Conservation (phyloP, 129 eudicot genomes). For the Flaveria bidentis region DNA sequence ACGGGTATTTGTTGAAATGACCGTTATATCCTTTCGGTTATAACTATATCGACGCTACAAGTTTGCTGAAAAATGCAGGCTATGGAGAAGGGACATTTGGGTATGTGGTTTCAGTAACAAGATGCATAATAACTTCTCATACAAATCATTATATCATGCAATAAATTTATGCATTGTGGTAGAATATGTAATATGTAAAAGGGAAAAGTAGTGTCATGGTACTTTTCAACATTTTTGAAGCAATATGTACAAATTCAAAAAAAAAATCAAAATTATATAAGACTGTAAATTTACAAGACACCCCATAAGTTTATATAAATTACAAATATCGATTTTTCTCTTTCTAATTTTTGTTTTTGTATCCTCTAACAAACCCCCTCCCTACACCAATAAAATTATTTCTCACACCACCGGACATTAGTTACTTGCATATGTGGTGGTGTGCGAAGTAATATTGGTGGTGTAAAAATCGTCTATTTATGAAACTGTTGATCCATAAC, state of each 20-base stretch:
- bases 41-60: background rate
- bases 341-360: slow-evolving; percentile 21
- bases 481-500: background rate
- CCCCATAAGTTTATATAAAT: slow-evolving; percentile 15
- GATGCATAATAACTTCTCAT: background rate
- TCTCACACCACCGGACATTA: background rate
- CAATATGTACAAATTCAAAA: background rate
- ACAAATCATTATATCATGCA: background rate
- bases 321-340: slow-evolving; percentile 27
- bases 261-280: background rate
- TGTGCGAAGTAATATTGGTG: slow-evolving; percentile 1
- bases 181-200: background rate
- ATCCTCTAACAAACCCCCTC: no score
- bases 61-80: background rate
- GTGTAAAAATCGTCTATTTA: background rate
- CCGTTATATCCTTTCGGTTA: background rate
- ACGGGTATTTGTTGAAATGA: background rate
- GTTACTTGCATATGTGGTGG: background rate
- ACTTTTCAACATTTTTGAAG: background rate
- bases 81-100: background rate
- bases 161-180: background rate
- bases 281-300: slow-evolving; percentile 22
- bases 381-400: background rate
- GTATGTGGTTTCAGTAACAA: no score
- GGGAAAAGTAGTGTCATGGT: background rate